These are phyloP conservation scores for Suillus paluster DNA, from an alignment of 768 basidiomycete genomes.

Conservation along the genomic window DNA sequence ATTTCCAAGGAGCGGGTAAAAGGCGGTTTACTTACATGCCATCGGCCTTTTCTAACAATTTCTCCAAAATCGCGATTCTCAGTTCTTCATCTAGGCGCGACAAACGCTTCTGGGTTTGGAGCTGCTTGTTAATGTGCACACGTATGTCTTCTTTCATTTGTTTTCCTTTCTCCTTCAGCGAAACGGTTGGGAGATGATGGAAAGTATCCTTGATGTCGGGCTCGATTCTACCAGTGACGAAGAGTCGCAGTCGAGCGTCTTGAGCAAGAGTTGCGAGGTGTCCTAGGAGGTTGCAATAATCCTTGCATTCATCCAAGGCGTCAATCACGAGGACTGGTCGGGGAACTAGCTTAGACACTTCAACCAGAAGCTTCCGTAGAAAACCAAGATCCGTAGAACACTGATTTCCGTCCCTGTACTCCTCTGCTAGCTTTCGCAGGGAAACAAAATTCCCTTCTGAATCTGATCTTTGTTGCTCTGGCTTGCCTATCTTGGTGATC, in stretches of 20 bases:
- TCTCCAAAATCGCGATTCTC: background rate
- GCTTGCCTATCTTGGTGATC: background rate
- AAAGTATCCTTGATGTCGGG: background rate
- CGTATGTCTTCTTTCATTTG: constrained; percentile 1
- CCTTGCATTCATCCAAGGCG: constrained; percentile 18
- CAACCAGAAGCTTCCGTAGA: background rate
- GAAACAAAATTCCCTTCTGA: background rate
- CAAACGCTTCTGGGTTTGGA: background rate
- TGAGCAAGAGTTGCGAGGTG: background rate
- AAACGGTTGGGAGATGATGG: background rate
- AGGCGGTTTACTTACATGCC: constrained; percentile 8
- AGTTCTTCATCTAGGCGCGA: background rate
- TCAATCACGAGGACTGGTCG: constrained; percentile 15
- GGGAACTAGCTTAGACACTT: background rate
- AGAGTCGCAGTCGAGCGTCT: constrained; percentile 7
- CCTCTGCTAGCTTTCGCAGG: background rate
- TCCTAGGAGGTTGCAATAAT: background rate
- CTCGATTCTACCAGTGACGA: constrained; percentile 10
- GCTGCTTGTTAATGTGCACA: background rate
- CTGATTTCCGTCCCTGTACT: background rate
- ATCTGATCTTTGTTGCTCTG: background rate
- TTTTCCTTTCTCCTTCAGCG: constrained; percentile 2
- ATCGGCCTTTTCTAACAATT: constrained; percentile 6
- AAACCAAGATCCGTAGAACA: background rate
- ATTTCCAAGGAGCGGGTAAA: background rate